phyloP scores from a whole-genome alignment of 768 basidiomycete genomes.

The Psilocybe sp. region DNA sequence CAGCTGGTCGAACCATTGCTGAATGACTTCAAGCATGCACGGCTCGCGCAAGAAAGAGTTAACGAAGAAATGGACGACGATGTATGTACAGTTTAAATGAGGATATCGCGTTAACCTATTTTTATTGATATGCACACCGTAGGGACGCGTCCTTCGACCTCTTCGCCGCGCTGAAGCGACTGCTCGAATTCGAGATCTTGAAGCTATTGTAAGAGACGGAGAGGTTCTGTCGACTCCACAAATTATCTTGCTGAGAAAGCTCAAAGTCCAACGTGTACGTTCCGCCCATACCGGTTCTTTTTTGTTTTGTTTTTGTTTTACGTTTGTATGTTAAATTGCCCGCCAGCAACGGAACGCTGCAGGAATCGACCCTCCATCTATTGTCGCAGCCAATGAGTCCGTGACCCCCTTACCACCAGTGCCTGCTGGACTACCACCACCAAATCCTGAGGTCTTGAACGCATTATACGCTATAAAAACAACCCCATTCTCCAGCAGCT shows the following conservation, averaged over 20 bases:
- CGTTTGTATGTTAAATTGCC: conserved; percentile 27
- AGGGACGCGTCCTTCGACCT: conserved; percentile 7
- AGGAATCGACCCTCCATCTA: no score
- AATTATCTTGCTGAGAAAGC: conserved; percentile 37
- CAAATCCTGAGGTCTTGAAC: conserved; percentile 38
- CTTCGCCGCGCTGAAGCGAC: conserved; percentile 13
- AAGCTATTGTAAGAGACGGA: conserved; percentile 2
- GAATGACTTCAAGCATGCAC: conserved; percentile 23
- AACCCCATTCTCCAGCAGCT: conserved; percentile 65
- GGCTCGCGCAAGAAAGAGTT: conserved; percentile 17
- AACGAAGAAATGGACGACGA: conserved; percentile 21
- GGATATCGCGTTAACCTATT: neutral
- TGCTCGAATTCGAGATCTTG: conserved; percentile 26
- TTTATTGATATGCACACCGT: conserved; percentile 1
- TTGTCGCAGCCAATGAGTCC: conserved; percentile 14
- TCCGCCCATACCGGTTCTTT: neutral
- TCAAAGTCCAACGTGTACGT: conserved; percentile 43
- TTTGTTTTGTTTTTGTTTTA: conserved; percentile 1
- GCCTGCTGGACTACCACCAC: conserved; percentile 22
- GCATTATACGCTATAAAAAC: conserved; percentile 54
- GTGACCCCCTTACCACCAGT: conserved; percentile 32
- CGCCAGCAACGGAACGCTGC: conserved; percentile 16
- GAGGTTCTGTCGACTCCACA: conserved; percentile 23
- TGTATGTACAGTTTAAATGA: conserved; percentile 6
- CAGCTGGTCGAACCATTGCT: conserved; percentile 27